phyloP scores from a whole-genome alignment of 176 grass and related monocot genomes.

The Phoenix roebelenii region DNA sequence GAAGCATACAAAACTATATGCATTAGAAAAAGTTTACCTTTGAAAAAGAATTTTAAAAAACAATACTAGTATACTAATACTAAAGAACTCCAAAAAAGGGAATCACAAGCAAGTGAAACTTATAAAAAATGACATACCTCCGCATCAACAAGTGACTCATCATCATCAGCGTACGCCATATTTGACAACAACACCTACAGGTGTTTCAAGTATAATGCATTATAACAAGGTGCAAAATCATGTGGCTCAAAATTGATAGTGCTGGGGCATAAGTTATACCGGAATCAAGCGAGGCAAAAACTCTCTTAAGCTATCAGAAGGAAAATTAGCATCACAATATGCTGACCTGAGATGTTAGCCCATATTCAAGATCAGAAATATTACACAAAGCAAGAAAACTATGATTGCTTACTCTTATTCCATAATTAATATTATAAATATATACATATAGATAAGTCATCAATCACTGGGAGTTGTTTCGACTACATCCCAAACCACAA shows the following conservation, averaged over 20 bases:
- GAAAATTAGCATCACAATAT: conserved; percentile 84
- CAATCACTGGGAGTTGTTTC: too few relatives aligned
- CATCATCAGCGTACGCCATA: conserved; percentile 88
- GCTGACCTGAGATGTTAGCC: conserved; percentile 50
- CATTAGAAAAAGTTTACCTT: too few relatives aligned
- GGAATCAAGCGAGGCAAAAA: conserved; percentile 79
- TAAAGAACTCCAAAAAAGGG: too few relatives aligned
- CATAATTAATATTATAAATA: too few relatives aligned
- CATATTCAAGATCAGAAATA: conserved; percentile 13
- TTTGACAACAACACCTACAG: conserved; percentile 74
- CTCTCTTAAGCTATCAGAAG: conserved; percentile 67
- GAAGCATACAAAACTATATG: conserved; percentile 15
- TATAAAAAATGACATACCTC: conserved; percentile 41
- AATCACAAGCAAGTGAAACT: conserved; percentile 5
- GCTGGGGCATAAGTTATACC: conserved; percentile 27
- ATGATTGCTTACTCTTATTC: too few relatives aligned
- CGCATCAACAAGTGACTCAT: conserved; percentile 83
- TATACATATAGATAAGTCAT: too few relatives aligned
- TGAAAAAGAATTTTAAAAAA: too few relatives aligned
- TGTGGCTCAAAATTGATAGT: conserved; percentile 12
- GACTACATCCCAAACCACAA: too few relatives aligned
- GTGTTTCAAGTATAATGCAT: conserved; percentile 20
- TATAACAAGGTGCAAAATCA: not conserved
- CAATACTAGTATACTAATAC: too few relatives aligned
- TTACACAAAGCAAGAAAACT: too few relatives aligned